phyloP scores from a whole-genome alignment of 2,329 filamentous ascomycete species.

The Microcyclospora pomicola region DNA sequence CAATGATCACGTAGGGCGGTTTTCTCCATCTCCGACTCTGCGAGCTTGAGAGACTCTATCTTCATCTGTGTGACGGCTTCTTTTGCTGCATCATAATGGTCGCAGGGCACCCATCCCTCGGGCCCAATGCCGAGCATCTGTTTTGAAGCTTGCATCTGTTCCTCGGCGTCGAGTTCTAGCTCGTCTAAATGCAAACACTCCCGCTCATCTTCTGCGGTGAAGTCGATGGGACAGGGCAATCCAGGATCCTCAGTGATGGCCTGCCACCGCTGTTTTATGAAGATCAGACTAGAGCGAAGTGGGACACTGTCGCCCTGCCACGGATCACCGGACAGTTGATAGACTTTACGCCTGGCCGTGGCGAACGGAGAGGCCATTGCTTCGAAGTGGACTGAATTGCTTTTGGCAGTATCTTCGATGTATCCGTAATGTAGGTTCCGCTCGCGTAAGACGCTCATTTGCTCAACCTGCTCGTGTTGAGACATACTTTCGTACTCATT shows the following conservation, averaged over 20 bases:
- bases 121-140: conserved; percentile 7
- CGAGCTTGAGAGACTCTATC: conserved; percentile 10
- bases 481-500: conserved; percentile 1
- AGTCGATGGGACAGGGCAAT: conserved; percentile 8
- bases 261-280: conserved; percentile 8
- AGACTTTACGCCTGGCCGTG: conserved; percentile 10
- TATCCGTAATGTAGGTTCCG: conserved; percentile 9
- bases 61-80: conserved; percentile 13
- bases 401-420: conserved; percentile 5
- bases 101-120: conserved; percentile 11
- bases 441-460: conserved; percentile 5
- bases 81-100: conserved; percentile 10
- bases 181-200: conserved; percentile 17
- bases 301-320: conserved; percentile 17
- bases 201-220: conserved; percentile 5
- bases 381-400: conserved; percentile 9
- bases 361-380: conserved; percentile 10
- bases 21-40: conserved; percentile 8
- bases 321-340: conserved; percentile 7
- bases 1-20: conserved; percentile 9
- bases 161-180: conserved; percentile 8
- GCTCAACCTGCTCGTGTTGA: conserved; percentile 3
- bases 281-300: conserved; percentile 10
- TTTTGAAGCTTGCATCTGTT: conserved; percentile 11
- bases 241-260: conserved; percentile 1